Percentiles rank a stretch among this genome's conserved stretches.
These are phyloP conservation scores for Alopecurus myosuroides DNA, from an alignment of 176 grass and related monocot species.

Conservation along the genomic window DNA sequence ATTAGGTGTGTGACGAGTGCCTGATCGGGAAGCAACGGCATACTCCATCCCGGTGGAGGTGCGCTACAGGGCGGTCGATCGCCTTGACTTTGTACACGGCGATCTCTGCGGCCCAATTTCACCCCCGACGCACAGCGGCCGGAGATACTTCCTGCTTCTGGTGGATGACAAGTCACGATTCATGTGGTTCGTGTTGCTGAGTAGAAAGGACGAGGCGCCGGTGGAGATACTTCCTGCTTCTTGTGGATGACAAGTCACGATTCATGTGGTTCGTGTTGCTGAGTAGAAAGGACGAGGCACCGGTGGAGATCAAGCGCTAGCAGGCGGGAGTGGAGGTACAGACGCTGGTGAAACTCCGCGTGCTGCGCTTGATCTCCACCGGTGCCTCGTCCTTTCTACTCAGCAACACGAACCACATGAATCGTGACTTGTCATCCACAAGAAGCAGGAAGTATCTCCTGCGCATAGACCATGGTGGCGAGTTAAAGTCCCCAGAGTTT, in stretches of 20 bases:
- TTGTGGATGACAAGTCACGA: background rate
- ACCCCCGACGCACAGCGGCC: too few relatives aligned
- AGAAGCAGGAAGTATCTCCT: background rate
- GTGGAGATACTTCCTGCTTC: background rate
- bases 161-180: background rate
- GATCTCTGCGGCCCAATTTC: background rate
- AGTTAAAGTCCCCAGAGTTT: background rate
- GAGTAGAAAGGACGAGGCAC: too few relatives aligned
- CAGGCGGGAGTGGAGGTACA: too few relatives aligned
- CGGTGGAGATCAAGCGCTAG: too few relatives aligned
- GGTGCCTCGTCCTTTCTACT: too few relatives aligned
- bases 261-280: background rate
- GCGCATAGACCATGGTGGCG: too few relatives aligned
- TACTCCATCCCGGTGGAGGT: too few relatives aligned
- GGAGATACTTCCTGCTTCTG: background rate
- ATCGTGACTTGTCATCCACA: background rate
- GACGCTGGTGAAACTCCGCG: too few relatives aligned
- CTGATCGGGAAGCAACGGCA: too few relatives aligned
- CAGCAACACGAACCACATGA: background rate
- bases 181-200: background rate
- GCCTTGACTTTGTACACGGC: background rate
- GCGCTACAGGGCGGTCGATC: too few relatives aligned
- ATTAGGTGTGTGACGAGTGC: background rate
- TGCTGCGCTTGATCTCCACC: too few relatives aligned
- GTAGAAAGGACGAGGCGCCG: too few relatives aligned